Evolutionary conservation across 1,284 basidiomycete genomes (phyloP).

Genomic region (Heterobasidion irregulare): DNA sequence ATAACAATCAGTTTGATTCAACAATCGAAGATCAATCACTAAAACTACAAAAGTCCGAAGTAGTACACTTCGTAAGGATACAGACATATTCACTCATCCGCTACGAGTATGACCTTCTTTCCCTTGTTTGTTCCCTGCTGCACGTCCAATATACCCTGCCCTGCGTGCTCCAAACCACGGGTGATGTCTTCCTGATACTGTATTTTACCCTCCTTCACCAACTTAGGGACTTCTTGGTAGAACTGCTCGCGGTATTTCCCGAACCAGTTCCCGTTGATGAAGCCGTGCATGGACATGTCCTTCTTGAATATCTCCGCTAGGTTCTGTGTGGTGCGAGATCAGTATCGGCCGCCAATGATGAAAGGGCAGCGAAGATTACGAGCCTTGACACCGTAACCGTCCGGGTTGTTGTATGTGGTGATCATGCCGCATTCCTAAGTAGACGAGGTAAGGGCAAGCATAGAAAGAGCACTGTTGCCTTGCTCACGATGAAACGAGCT

Average conservation of each 20-base stretch:
- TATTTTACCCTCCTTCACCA: slow-evolving; percentile 48
- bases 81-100: slow-evolving; percentile 23
- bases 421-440: not conserved
- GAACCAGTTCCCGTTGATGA: slow-evolving; percentile 38
- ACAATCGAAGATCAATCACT: too few species aligned
- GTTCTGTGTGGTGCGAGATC: slow-evolving; percentile 12
- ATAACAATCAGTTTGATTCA: too few species aligned
- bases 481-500: slow-evolving; percentile 41
- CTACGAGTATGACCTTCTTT: slow-evolving; percentile 46
- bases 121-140: slow-evolving; percentile 50
- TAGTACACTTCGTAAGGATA: too few species aligned
- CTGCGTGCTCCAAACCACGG: slow-evolving; percentile 41
- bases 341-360: not conserved
- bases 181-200: slow-evolving; percentile 49
- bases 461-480: not conserved
- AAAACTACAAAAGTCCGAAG: too few species aligned
- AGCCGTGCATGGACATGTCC: slow-evolving; percentile 49
- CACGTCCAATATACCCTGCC: slow-evolving; percentile 42
- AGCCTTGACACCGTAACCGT: not conserved
- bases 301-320: slow-evolving; percentile 33
- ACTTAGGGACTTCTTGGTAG: slow-evolving; percentile 40
- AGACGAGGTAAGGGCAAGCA: slow-evolving; percentile 3
- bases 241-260: slow-evolving; percentile 33
- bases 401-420: not conserved
- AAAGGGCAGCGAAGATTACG: not conserved